Conservation (phyloP, 73 alveolate genomes). For the Durusdinium trenchii region DNA sequence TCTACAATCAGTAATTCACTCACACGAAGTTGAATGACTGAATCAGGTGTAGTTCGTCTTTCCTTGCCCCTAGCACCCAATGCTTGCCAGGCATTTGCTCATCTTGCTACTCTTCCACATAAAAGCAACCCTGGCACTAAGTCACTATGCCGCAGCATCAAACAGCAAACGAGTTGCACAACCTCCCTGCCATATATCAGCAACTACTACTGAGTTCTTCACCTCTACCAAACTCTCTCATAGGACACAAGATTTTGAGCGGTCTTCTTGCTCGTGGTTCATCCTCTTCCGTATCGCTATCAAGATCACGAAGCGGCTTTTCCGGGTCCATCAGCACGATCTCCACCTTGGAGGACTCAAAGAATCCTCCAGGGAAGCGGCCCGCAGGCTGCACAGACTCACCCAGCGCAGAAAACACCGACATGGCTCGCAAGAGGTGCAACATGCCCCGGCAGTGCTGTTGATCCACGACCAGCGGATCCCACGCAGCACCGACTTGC, state of each 20-base stretch:
- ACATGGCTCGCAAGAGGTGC: background rate
- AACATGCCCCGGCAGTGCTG: background rate
- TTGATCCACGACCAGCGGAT: slow-evolving; percentile 24
- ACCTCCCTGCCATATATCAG: background rate
- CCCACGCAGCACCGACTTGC: slow-evolving; percentile 25
- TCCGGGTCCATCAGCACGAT: slow-evolving; percentile 2
- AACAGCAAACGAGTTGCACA: background rate
- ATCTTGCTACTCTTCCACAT: no score
- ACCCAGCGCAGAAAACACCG: background rate
- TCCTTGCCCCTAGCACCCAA: no score
- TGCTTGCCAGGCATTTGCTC: no score
- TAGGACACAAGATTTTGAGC: background rate
- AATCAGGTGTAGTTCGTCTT: no score
- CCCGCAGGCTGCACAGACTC: background rate
- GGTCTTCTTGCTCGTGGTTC: background rate
- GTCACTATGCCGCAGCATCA: no score
- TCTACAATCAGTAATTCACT: no score
- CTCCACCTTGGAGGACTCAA: background rate
- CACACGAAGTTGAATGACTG: background rate
- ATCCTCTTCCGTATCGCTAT: slow-evolving; percentile 35
- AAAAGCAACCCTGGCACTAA: no score
- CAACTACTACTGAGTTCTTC: background rate
- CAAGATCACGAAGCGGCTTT: background rate
- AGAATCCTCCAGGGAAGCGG: background rate
- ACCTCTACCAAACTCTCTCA: slow-evolving; percentile 23